Base-by-base conservation (phyloP, 2,329 filamentous ascomycete species). In the Triangularia setosa region DNA sequence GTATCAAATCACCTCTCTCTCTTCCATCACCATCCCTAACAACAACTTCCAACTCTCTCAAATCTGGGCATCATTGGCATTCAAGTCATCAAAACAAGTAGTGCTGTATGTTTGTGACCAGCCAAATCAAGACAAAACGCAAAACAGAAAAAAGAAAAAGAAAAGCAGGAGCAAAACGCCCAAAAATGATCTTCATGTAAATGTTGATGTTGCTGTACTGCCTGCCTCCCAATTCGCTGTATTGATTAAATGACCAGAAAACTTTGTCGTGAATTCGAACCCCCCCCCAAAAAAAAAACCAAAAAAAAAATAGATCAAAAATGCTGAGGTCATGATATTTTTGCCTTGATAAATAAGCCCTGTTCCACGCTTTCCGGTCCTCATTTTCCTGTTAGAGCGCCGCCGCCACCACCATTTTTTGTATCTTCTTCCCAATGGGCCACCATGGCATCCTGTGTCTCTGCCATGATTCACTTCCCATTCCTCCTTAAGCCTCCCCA, bases 401-500 rank as follows among this genome's bases (percentile, higher is more conserved):
- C 52, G 6, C 23, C 12, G 3, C 16, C 35, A 6, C 40, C 40
- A 14, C 30, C 30, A n/a, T 12, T 21, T 48, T 48, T 48, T 48
- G 40, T 48, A 28, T 55, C 4, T 24, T 21, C 18, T 54, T 8
- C 48, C 14, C 9, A 5, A 24, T 12, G n/a, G n/a, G n/a, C n/a
- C n/a, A n/a, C 23, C 52, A 55, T 55, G 52, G 27, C 52, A 55
- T 55, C 23, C 52, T 55, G 21, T 55, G 79, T 67, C 75, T 75
- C 63, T 62, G 69, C 85, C 82, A 54, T 89, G 88, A 64, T 86
- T 80, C n/a, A n/a, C n/a, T n/a, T n/a, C n/a, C n/a, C n/a, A 79
- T 89, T 89, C 81, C n/a, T 69, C 68, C 67, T 81, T 78, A 56
- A 89, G 75, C 33, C 81, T 48, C 40, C n/a, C 40, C 40, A 48